Conservation (phyloP, 179 eudicot genomes). For the Silene vulgaris region DNA sequence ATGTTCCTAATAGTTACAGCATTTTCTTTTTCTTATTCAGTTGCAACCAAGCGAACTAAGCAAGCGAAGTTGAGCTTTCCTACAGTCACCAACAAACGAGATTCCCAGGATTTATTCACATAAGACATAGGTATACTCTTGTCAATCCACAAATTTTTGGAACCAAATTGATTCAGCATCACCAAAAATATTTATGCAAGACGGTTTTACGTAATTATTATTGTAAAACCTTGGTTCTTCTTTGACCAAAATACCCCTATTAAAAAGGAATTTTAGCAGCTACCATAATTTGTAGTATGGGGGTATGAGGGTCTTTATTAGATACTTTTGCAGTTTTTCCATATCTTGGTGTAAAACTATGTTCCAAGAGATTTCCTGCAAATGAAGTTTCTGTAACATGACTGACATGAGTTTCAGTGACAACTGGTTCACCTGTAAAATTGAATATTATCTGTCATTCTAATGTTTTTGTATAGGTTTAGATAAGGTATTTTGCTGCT, state of each 20-base stretch:
- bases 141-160: neutral
- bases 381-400: constrained; percentile 13
- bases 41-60: constrained; percentile 45
- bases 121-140: constrained; percentile 18
- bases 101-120: constrained; percentile 39
- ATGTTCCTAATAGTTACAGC: constrained; percentile 5
- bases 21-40: constrained; percentile 33
- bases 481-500: constrained; percentile 16
- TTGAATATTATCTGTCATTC: neutral
- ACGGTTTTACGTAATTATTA: neutral
- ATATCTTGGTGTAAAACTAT: constrained; percentile 1
- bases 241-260: neutral
- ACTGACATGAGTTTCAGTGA: constrained; percentile 12
- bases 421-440: constrained; percentile 4
- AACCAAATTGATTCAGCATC: neutral
- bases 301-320: neutral
- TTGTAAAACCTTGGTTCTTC: neutral
- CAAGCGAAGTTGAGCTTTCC: constrained; percentile 61
- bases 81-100: constrained; percentile 30
- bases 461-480: neutral
- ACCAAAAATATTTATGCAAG: neutral
- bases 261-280: neutral
- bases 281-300: neutral
- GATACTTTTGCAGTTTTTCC: neutral
- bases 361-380: constrained; percentile 6